Evolutionary conservation across 164 flowering plant species (phyloP), one percentile per base, ranked within the genome.

Genomic region (Tetracentron sinense): DNA sequence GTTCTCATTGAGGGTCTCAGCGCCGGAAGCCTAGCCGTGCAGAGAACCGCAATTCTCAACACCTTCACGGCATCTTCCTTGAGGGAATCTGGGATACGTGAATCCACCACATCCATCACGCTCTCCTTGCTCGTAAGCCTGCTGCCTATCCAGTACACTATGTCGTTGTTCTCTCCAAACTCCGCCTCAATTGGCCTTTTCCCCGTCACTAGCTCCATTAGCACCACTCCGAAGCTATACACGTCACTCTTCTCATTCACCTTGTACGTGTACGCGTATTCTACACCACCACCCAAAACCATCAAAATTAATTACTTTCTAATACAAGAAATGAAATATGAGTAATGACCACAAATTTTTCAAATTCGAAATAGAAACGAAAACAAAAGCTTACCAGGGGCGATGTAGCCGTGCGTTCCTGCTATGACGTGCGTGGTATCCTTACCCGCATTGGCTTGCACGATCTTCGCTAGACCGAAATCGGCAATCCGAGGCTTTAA

Each of bases 161-260:
- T 78, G 73, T 86, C 89, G 65, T 64, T 82, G 77, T 75, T 76
- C 31, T 84, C 91, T 15, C 91, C 88, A 56, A 74, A 86, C 55
- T 82, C 88, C 1, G 82, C 70, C 64, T 83, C 85, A 0, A 79
- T 58, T 0, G 91, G 91, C 72, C 73, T 79, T 42, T 72, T 88
- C 3, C 95, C 89, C 0, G 88, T 86, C 16, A 83, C 88, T 46
- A 88, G 50, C 68, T 88, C 95, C 88, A 88, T 81, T 5, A 88
- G 64, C 0, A 88, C 91, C 0, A 88, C 95, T 4, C 95, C 95
- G 8, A 85, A 88, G 73, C 95, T 86, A 69, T 88, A 88, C 7
- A 88, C 91, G 42, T 88, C 91, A 27, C 88, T 83, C 76, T 83
- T 88, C 77, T 82, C 84, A 14, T 47, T 81, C 31, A 88, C 74